Evolutionary conservation across 352 stramenopile species (phyloP), one percentile per base, ranked within the genome.

Genomic region (Phytophthora tentaculata): DNA sequence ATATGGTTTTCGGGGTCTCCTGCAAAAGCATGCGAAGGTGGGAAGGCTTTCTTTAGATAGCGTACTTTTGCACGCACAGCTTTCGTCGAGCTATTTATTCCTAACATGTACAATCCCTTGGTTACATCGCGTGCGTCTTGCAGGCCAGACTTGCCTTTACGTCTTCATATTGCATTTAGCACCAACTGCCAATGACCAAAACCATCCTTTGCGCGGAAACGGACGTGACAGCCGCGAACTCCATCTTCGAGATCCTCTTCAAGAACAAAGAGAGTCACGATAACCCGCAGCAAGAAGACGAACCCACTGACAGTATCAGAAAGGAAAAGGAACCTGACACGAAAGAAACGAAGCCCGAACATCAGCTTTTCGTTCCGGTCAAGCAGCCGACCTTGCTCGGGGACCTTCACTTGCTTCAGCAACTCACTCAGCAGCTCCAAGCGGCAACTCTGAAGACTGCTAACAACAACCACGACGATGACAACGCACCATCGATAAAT

Each of bases 171-270:
- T 66, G 54, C 56, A 69, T 69, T 62, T 66, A 58, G 57, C 68
- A 28, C 35, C 48, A 64, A 51, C 29, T 17, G 51, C 13, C 23
- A 58, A 75, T 75, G 67, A 24, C 65, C 22, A 67, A 49, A 19
- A 51, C 22, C 29, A 37, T 49, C 12, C 24, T 64, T 68, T 43
- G 20, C 49, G 13, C 52, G 17, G 24, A 43, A 19, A 56, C 45
- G 35, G 47, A 61, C 29, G 19, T 22, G 19, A 44, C 45, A 62
- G 19, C 49, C n/a, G 39, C 63, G 5, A 48, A 23, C 13, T 76
- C 68, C 17, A 76, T 73, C 39, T 76, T 72, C 22, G 59, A 69
- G 37, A 69, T 67, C 6, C 69, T 77, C 23, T 77, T 77, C 55
- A 74, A 77, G 24, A 54, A 67, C 5, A 77, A 64, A 29, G 39